phyloP scores from a whole-genome alignment of 2,329 filamentous ascomycete genomes.

The Microdochium nivale region DNA sequence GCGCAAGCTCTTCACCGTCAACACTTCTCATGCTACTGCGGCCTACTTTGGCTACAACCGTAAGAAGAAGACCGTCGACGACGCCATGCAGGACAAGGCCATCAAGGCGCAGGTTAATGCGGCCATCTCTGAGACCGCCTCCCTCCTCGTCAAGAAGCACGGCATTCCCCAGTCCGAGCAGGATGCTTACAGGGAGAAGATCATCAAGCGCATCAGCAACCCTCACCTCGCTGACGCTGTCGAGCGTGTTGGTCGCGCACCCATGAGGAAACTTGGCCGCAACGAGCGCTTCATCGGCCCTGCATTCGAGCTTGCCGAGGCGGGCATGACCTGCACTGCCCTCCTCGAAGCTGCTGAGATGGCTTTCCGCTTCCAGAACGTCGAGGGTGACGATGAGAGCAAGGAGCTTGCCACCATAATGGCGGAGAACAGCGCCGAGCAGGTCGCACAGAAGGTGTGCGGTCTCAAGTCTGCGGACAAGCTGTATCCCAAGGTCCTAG shows the following conservation, averaged over 20 bases:
- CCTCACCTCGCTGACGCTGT: constrained; percentile 86
- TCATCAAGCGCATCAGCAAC: constrained; percentile 88
- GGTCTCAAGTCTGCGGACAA: constrained; percentile 70
- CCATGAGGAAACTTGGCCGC: constrained; percentile 84
- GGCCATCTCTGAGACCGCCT: constrained; percentile 77
- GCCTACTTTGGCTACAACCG: constrained; percentile 90
- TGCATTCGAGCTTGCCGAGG: constrained; percentile 79
- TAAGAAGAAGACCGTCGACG: constrained; percentile 81
- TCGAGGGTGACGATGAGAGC: constrained; percentile 86
- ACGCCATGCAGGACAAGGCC: constrained; percentile 71
- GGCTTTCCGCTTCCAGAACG: constrained; percentile 91
- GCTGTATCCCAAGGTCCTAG: constrained; percentile 66
- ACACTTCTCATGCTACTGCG: constrained; percentile 92
- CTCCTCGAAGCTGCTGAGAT: constrained; percentile 82
- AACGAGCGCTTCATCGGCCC: constrained; percentile 96
- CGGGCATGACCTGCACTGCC: constrained; percentile 60
- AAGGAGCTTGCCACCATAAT: constrained; percentile 79
- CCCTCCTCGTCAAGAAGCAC: constrained; percentile 81
- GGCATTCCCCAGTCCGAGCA: constrained; percentile 68
- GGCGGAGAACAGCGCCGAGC: constrained; percentile 61
- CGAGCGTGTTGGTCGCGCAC: constrained; percentile 90
- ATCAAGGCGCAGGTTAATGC: constrained; percentile 74
- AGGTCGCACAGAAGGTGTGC: constrained; percentile 72
- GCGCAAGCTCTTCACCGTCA: constrained; percentile 98
- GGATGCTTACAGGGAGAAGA: constrained; percentile 80